Percentiles rank a stretch among this genome's conserved stretches.
These are phyloP conservation scores for Microthlaspi erraticum DNA, from an alignment of 345 rosid species.

Conservation along the genomic window DNA sequence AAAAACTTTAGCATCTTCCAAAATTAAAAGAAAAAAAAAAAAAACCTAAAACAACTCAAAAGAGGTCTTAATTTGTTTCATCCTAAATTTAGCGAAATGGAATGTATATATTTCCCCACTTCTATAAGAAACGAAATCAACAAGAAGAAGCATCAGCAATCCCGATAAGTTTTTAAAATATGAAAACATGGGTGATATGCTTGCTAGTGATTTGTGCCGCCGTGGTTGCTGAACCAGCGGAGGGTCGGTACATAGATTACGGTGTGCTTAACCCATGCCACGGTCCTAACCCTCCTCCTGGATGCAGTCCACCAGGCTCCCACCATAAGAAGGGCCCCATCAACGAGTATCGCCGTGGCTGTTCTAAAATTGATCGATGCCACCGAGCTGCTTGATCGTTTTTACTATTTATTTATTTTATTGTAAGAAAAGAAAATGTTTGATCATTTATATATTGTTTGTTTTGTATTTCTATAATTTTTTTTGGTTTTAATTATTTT, in stretches of 20 bases:
- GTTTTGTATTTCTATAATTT: no score
- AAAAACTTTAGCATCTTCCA: not conserved
- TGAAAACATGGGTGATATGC: constrained; percentile 17
- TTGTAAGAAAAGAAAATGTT: no score
- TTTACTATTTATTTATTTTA: no score
- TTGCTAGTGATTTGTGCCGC: constrained; percentile 2
- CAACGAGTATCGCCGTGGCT: not conserved
- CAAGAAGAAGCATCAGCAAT: constrained; percentile 1
- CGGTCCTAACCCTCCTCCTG: constrained; percentile 4
- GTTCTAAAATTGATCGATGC: not conserved
- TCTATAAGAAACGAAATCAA: not conserved
- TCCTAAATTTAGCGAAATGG: not conserved
- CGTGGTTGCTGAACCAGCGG: constrained; percentile 2
- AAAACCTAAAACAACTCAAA: not conserved
- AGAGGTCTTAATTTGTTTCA: not conserved
- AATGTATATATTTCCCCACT: not conserved
- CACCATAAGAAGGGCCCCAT: not conserved
- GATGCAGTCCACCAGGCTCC: constrained; percentile 14
- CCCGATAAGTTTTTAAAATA: not conserved
- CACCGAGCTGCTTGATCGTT: not conserved
- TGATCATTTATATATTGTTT: no score
- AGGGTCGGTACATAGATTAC: not conserved
- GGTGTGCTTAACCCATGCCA: not conserved
- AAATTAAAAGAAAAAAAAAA: not conserved
- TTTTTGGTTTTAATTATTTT: no score